Percentiles rank a stretch among this genome's conserved stretches.
phyloP scores from a whole-genome alignment of 2,329 filamentous ascomycete genomes.

The Colletotrichum cordylinicola region DNA sequence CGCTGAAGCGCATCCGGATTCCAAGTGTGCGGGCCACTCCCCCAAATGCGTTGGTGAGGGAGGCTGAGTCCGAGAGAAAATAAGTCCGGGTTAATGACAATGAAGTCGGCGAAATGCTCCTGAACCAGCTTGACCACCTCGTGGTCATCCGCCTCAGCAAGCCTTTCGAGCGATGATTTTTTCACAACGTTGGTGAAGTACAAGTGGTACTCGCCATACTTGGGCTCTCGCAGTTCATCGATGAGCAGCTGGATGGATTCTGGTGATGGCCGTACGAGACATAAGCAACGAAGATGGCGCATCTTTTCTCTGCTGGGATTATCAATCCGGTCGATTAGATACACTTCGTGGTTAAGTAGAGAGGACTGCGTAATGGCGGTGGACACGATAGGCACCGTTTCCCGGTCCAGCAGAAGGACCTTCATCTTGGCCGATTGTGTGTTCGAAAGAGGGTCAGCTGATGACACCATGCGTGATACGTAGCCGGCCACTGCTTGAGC shows the following conservation, averaged over 20 bases:
- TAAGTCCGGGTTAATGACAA: constrained; percentile 93
- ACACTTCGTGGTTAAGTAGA: constrained; percentile 94
- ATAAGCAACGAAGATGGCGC: constrained; percentile 93
- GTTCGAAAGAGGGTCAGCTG: constrained; percentile 72
- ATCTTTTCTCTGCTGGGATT: constrained; percentile 93
- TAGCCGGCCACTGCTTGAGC: constrained; percentile 93
- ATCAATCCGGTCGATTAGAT: constrained; percentile 95
- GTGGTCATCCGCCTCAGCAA: constrained; percentile 96
- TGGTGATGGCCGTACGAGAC: constrained; percentile 89
- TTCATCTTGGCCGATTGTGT: constrained; percentile 92
- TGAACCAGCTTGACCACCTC: constrained; percentile 95
- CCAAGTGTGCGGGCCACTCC: constrained; percentile 83
- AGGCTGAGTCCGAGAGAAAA: constrained; percentile 80
- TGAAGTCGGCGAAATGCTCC: constrained; percentile 95
- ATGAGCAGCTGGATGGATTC: constrained; percentile 94
- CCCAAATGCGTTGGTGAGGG: constrained; percentile 81
- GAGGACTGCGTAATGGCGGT: constrained; percentile 95
- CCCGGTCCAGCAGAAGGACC: constrained; percentile 90
- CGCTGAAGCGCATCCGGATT: constrained; percentile 87
- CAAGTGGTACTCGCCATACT: constrained; percentile 96
- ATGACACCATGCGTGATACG: constrained; percentile 93
- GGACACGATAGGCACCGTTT: constrained; percentile 93
- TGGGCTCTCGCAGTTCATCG: constrained; percentile 93
- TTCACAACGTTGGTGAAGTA: constrained; percentile 98
- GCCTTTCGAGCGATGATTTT: constrained; percentile 90